phyloP scores from a whole-genome alignment of 352 stramenopile species.

The Phytophthora pseudosyringae region DNA sequence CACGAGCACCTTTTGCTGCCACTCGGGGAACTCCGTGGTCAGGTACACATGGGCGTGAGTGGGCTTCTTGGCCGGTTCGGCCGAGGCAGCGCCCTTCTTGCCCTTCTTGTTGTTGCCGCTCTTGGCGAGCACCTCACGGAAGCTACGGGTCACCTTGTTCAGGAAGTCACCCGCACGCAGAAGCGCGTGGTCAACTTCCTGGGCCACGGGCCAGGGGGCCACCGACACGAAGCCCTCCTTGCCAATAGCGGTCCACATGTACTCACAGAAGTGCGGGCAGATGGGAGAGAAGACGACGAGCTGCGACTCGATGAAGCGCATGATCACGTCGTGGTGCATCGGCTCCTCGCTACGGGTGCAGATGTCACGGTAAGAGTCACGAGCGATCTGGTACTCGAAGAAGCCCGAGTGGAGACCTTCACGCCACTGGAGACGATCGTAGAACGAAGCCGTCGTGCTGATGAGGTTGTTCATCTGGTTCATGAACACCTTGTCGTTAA shows the following conservation, averaged over 20 bases:
- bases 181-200: conserved; percentile 93
- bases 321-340: conserved; percentile 94
- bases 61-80: conserved; percentile 86
- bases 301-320: conserved; percentile 94
- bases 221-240: conserved; percentile 93
- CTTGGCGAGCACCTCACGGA: conserved; percentile 89
- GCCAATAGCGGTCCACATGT: conserved; percentile 93
- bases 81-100: conserved; percentile 69
- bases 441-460: conserved; percentile 87
- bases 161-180: conserved; percentile 94
- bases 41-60: conserved; percentile 90
- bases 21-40: conserved; percentile 83
- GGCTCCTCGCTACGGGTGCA: conserved; percentile 82
- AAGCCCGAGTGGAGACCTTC: conserved; percentile 98
- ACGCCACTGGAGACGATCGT: conserved; percentile 93
- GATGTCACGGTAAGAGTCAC: conserved; percentile 98
- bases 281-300: conserved; percentile 96
- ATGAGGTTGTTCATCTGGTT: conserved; percentile 98
- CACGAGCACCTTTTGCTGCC: conserved; percentile 85
- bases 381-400: conserved; percentile 98
- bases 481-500: conserved; percentile 95
- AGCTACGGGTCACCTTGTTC: conserved; percentile 91
- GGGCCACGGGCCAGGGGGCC: conserved; percentile 85
- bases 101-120: conserved; percentile 89
- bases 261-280: conserved; percentile 95